These are phyloP conservation scores for Podila verticillata DNA, from an alignment of 192 early-diverging fungal genomes.

Conservation along the genomic window DNA sequence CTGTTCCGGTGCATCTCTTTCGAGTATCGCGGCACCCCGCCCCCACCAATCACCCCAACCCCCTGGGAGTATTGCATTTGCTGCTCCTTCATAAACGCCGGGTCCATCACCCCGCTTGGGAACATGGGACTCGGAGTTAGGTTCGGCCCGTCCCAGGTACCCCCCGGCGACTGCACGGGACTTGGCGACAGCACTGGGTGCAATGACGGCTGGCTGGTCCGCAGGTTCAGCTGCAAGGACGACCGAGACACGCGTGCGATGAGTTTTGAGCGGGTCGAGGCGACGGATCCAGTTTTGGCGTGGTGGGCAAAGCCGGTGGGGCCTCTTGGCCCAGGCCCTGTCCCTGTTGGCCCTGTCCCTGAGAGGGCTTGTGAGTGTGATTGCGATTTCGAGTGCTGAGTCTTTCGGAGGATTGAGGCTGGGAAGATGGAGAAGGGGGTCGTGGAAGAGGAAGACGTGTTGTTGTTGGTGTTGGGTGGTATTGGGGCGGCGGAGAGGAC, in stretches of 20 bases:
- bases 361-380: no score
- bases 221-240: conserved; percentile 25
- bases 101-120: conserved; percentile 2
- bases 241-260: conserved; percentile 3
- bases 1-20: background rate
- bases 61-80: conserved; percentile 1
- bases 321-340: no score
- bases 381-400: conserved; percentile 1
- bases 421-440: background rate
- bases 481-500: background rate
- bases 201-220: background rate
- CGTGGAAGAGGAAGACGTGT: background rate
- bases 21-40: no score
- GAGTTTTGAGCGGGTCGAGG: conserved; percentile 12
- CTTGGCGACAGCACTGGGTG: conserved; percentile 6
- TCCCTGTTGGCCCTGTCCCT: no score
- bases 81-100: conserved; percentile 6
- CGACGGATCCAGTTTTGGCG: background rate
- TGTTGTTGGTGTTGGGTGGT: background rate
- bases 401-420: background rate
- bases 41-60: no score
- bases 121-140: conserved; percentile 16
- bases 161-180: background rate
- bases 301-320: no score
- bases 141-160: conserved; percentile 2